Evolutionary conservation across 176 grass and related monocot genomes (phyloP).

Genomic region (Zea luxurians): DNA sequence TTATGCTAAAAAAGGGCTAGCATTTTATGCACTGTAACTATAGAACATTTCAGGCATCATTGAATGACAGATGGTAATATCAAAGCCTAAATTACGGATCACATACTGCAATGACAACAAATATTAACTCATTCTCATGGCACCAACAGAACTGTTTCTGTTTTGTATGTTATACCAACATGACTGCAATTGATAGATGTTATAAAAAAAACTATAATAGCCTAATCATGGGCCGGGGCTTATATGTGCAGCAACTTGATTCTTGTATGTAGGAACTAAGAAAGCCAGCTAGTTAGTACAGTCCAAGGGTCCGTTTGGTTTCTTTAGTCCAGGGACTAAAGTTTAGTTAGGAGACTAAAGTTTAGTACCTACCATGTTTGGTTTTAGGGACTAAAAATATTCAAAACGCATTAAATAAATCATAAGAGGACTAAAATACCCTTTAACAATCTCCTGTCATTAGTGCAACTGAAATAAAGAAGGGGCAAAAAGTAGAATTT

Average conservation of each 20-base stretch:
- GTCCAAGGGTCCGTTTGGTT: too few relatives aligned
- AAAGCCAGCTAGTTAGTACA: background rate
- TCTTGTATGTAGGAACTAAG: background rate
- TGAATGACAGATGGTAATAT: background rate
- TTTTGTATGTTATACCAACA: too few relatives aligned
- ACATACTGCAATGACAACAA: conserved; percentile 10
- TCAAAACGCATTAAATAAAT: too few relatives aligned
- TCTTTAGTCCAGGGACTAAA: too few relatives aligned
- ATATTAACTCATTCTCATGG: background rate
- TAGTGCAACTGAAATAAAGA: too few relatives aligned
- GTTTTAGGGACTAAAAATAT: too few relatives aligned
- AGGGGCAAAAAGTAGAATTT: too few relatives aligned
- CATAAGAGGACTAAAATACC: too few relatives aligned
- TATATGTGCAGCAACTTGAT: conserved; percentile 6
- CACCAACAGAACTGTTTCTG: background rate
- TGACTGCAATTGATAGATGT: background rate
- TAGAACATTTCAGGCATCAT: background rate
- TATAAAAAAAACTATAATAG: background rate
- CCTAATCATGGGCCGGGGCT: background rate
- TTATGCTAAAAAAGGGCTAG: background rate
- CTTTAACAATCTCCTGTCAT: too few relatives aligned
- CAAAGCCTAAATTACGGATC: conserved; percentile 6
- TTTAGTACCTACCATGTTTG: too few relatives aligned
- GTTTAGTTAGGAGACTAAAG: too few relatives aligned
- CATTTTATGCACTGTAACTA: conserved; percentile 10